phyloP scores from a whole-genome alignment of 352 stramenopile genomes.

The Globisporangium cystogenes region DNA sequence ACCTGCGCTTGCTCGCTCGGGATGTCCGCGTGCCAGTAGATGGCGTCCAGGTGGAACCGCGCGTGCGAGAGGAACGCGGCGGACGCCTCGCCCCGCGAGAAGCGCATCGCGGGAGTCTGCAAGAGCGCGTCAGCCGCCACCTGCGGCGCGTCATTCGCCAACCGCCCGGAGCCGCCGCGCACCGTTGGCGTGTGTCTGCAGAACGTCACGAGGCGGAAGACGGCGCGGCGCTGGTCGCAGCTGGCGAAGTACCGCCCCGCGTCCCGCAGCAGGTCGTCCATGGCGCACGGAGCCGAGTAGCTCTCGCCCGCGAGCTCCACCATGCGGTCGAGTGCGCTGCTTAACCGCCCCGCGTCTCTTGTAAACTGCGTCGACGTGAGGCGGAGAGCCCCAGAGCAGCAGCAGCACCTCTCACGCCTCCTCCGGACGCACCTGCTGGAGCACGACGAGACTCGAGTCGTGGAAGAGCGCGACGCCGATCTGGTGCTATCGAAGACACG shows the following conservation, averaged over 20 bases:
- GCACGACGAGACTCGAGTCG: conserved; percentile 18
- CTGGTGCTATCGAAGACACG: conserved; percentile 27
- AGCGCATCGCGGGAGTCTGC: conserved; percentile 12
- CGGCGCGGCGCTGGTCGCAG: neutral
- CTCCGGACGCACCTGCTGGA: conserved; percentile 27
- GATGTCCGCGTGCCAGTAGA: conserved; percentile 43
- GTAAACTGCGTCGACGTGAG: conserved; percentile 28
- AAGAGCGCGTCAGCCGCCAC: neutral
- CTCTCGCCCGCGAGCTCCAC: conserved; percentile 1
- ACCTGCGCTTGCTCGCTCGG: conserved; percentile 31
- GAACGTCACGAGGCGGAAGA: conserved; percentile 8
- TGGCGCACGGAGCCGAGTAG: conserved; percentile 8
- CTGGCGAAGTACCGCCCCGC: conserved; percentile 21
- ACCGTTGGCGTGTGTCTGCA: conserved; percentile 12
- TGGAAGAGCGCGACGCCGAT: conserved; percentile 26
- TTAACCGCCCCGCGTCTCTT: conserved; percentile 17
- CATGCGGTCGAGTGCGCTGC: conserved; percentile 16
- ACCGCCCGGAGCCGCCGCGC: neutral
- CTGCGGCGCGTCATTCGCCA: neutral
- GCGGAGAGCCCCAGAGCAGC: neutral
- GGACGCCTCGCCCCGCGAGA: conserved; percentile 7
- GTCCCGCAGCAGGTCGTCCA: conserved; percentile 33
- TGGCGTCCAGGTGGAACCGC: conserved; percentile 30
- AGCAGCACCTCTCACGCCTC: no score
- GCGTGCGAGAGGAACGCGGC: conserved; percentile 23